Conservation (phyloP, 1,284 basidiomycete species). For the Chondrostereum purpureum region DNA sequence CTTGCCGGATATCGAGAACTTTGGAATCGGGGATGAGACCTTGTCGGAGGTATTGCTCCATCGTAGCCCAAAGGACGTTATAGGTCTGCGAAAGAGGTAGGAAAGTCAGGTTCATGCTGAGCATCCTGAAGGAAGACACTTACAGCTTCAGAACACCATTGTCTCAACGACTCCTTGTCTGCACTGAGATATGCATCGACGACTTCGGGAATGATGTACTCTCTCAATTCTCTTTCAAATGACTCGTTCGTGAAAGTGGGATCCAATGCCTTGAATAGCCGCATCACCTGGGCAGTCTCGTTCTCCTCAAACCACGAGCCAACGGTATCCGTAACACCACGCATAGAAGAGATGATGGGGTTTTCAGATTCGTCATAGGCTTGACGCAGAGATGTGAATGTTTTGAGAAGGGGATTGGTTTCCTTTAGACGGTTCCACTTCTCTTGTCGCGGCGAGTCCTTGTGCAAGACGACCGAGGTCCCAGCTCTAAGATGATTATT, state of each 20-base stretch:
- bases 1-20: slow-evolving; percentile 90
- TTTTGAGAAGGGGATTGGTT: slow-evolving; percentile 66
- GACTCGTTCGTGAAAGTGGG: slow-evolving; percentile 81
- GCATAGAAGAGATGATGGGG: slow-evolving; percentile 76
- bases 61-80: slow-evolving; percentile 95
- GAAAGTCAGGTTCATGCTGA: background rate
- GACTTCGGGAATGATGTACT: slow-evolving; percentile 97
- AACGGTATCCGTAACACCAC: slow-evolving; percentile 80
- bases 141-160: slow-evolving; percentile 96
- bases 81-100: slow-evolving; percentile 57
- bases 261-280: slow-evolving; percentile 83
- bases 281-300: slow-evolving; percentile 91
- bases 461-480: slow-evolving; percentile 76
- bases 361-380: slow-evolving; percentile 93
- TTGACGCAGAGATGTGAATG: slow-evolving; percentile 55
- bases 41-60: slow-evolving; percentile 90
- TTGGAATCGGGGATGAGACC: slow-evolving; percentile 88
- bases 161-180: slow-evolving; percentile 78
- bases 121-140: slow-evolving; percentile 25
- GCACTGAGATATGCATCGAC: slow-evolving; percentile 94
- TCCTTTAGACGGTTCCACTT: slow-evolving; percentile 72
- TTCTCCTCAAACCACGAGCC: slow-evolving; percentile 95
- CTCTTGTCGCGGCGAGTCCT: slow-evolving; percentile 71
- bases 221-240: slow-evolving; percentile 88
- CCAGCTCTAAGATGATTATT: slow-evolving; percentile 58